A percentile compares a stretch with the other conserved stretches of the same genome.
phyloP scores from a whole-genome alignment of 2,329 filamentous ascomycete species.

The Polytolypa hystricis region DNA sequence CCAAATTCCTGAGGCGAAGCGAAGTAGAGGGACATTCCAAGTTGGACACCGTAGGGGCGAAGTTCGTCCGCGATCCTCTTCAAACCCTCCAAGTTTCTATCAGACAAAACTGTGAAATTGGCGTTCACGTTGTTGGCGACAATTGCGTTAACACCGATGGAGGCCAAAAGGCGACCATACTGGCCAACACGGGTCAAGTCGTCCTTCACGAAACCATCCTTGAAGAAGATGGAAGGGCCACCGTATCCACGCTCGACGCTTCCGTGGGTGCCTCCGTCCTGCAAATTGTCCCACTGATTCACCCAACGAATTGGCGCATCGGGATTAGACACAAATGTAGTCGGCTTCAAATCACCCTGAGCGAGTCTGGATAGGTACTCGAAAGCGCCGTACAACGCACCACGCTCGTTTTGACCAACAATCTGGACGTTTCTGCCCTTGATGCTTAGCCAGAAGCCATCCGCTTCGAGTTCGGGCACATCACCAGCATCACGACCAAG shows the following conservation, averaged over 20 bases:
- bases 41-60: slow-evolving; percentile 54
- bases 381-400: slow-evolving; percentile 58
- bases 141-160: slow-evolving; percentile 54
- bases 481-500: slow-evolving; percentile 12
- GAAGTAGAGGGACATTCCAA: slow-evolving; percentile 59
- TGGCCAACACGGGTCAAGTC: slow-evolving; percentile 50
- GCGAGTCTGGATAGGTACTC: slow-evolving; percentile 56
- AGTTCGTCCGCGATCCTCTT: slow-evolving; percentile 53
- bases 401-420: slow-evolving; percentile 54
- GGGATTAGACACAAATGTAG: slow-evolving; percentile 43
- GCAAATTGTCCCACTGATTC: slow-evolving; percentile 64
- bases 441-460: slow-evolving; percentile 50
- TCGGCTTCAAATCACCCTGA: slow-evolving; percentile 43
- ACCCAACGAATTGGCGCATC: slow-evolving; percentile 55
- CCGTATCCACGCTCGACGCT: slow-evolving; percentile 59
- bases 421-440: slow-evolving; percentile 42
- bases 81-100: slow-evolving; percentile 50
- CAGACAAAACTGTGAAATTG: slow-evolving; percentile 45
- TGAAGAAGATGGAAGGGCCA: slow-evolving; percentile 58
- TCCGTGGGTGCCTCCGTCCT: slow-evolving; percentile 31
- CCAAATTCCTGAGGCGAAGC: slow-evolving; percentile 49
- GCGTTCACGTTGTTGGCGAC: slow-evolving; percentile 65
- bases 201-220: slow-evolving; percentile 43
- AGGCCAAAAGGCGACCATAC: slow-evolving; percentile 57
- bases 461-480: slow-evolving; percentile 21